phyloP scores from a whole-genome alignment of 768 basidiomycete genomes.

The Panellus pusillus region DNA sequence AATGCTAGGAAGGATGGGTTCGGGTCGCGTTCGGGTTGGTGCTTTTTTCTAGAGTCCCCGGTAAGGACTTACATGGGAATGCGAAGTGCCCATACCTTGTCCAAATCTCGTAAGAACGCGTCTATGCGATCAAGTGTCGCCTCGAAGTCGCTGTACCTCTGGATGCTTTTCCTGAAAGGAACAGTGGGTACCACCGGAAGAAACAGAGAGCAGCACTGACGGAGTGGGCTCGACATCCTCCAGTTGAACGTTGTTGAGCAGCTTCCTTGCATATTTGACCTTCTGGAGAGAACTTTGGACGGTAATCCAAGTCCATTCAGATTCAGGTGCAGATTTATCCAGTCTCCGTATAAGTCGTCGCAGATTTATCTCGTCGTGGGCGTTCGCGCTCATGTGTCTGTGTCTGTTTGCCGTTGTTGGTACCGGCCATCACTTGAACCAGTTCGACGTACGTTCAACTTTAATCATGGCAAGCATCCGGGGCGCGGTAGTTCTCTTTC shows the following conservation, averaged over 20 bases:
- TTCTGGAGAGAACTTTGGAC: constrained; percentile 53
- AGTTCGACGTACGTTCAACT: no score
- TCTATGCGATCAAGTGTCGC: constrained; percentile 59
- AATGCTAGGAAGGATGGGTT: constrained; percentile 53
- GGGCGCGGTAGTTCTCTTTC: no score
- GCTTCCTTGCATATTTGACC: constrained; percentile 55
- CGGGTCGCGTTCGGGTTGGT: constrained; percentile 40
- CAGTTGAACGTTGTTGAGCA: constrained; percentile 59
- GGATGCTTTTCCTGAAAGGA: constrained; percentile 38
- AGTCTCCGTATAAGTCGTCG: constrained; percentile 58
- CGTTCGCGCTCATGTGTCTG: constrained; percentile 2
- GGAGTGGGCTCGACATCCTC: constrained; percentile 44
- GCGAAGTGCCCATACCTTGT: constrained; percentile 40
- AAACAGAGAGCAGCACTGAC: constrained; percentile 32
- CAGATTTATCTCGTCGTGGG: constrained; percentile 71
- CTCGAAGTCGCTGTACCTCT: constrained; percentile 47
- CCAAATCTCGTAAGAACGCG: constrained; percentile 46
- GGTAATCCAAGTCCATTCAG: constrained; percentile 54
- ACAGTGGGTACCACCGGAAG: not conserved
- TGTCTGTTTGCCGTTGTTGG: not conserved
- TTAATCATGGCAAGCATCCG: no score
- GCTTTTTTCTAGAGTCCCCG: constrained; percentile 38
- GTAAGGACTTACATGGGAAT: not conserved
- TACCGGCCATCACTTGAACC: not conserved
- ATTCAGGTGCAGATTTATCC: constrained; percentile 50